Evolutionary conservation across 306 rosid species (phyloP).

Genomic region (Pterocarpus macrocarpus): DNA sequence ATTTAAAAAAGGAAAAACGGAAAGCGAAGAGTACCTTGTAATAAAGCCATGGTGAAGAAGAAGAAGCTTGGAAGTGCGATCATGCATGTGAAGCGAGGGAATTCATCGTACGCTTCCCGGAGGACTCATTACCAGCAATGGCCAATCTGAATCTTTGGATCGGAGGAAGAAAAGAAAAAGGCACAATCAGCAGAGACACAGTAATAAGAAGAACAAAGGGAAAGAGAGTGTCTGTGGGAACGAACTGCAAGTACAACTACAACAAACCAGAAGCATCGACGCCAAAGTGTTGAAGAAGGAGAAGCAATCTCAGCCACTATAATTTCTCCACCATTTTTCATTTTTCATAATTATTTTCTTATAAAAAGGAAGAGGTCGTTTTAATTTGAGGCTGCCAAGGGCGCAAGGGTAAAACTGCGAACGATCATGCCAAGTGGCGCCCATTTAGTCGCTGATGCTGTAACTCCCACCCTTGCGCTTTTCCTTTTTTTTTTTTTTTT

Average conservation of each 20-base stretch:
- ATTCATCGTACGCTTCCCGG: slow-evolving; percentile 44
- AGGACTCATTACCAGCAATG: slow-evolving; percentile 55
- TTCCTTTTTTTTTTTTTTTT: slow-evolving; percentile 39
- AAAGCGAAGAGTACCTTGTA: slow-evolving; percentile 53
- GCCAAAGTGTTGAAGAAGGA: slow-evolving; percentile 39
- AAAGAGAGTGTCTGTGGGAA: background rate
- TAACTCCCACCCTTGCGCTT: slow-evolving; percentile 57
- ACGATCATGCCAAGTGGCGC: slow-evolving; percentile 59
- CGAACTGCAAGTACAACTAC: slow-evolving; percentile 36
- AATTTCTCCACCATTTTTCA: slow-evolving; percentile 47
- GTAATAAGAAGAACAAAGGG: slow-evolving; percentile 5
- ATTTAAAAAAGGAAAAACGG: too few species aligned
- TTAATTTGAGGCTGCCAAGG: slow-evolving; percentile 69
- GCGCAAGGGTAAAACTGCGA: slow-evolving; percentile 28
- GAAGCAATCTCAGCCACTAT: slow-evolving; percentile 86
- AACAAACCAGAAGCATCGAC: slow-evolving; percentile 44
- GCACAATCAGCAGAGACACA: background rate
- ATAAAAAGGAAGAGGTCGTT: background rate
- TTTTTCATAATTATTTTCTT: background rate
- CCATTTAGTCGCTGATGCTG: slow-evolving; percentile 50
- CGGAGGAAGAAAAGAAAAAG: background rate
- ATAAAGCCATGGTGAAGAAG: slow-evolving; percentile 53
- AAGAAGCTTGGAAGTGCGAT: slow-evolving; percentile 39
- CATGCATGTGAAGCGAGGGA: slow-evolving; percentile 48
- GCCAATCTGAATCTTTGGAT: slow-evolving; percentile 41